Conservation (phyloP, 1,284 basidiomycete species). For the Microbotryum violaceum region DNA sequence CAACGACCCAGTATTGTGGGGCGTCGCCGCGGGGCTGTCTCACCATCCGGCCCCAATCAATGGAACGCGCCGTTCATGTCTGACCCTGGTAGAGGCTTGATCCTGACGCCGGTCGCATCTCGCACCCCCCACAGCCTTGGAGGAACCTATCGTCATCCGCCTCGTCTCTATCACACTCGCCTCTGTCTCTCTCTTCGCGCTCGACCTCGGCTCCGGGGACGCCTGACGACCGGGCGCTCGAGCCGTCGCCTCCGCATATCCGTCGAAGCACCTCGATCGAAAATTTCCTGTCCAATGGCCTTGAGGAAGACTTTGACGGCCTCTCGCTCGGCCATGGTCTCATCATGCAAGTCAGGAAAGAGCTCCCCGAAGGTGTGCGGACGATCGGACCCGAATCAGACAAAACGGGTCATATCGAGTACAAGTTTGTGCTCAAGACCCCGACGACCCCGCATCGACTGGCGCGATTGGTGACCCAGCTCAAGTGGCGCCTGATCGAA, state of each 20-base stretch:
- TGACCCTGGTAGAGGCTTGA: too few relatives aligned
- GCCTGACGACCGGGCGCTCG: not conserved
- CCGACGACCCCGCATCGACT: slow-evolving; percentile 60
- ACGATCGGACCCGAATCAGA: slow-evolving; percentile 20
- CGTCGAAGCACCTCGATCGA: slow-evolving; percentile 1
- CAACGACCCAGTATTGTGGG: too few relatives aligned
- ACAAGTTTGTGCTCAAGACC: slow-evolving; percentile 69
- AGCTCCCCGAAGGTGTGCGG: not conserved
- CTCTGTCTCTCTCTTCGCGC: slow-evolving; percentile 3
- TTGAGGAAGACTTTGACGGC: slow-evolving; percentile 10
- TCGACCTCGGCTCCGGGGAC: not conserved
- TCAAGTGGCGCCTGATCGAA: slow-evolving; percentile 88
- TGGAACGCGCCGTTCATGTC: too few relatives aligned
- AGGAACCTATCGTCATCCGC: slow-evolving; percentile 1
- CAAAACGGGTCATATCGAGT: slow-evolving; percentile 51
- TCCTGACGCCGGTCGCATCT: not conserved
- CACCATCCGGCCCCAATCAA: too few relatives aligned
- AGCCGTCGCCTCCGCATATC: not conserved
- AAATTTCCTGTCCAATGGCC: slow-evolving; percentile 1
- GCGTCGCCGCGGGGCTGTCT: not conserved
- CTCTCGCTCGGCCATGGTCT: not conserved
- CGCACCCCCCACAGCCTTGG: slow-evolving; percentile 3
- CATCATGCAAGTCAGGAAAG: not conserved
- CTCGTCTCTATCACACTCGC: slow-evolving; percentile 12
- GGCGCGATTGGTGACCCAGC: slow-evolving; percentile 70